phyloP scores from a whole-genome alignment of 352 stramenopile species.

The Phytopythium boreale region DNA sequence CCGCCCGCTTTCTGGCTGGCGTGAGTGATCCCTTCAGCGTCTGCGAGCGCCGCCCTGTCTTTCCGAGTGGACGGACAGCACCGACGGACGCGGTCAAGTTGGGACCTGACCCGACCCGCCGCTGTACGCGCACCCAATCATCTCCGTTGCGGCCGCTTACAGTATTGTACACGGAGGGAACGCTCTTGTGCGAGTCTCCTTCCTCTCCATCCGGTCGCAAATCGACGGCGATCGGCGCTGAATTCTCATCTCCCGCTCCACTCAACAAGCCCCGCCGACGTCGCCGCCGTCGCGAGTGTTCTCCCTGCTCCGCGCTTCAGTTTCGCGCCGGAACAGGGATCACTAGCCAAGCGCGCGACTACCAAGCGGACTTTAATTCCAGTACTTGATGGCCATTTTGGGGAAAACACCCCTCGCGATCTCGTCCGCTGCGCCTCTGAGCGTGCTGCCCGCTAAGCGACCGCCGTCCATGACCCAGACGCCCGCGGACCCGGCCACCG shows the following conservation, averaged over 20 bases:
- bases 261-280: neutral
- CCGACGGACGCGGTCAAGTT: no score
- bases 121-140: neutral
- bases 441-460: conserved; percentile 4
- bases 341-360: neutral
- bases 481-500: conserved; percentile 1
- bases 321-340: neutral
- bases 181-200: neutral
- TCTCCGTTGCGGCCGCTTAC: neutral
- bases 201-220: neutral
- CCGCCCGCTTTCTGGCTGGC: neutral
- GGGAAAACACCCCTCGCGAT: conserved; percentile 5
- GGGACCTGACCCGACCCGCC: no score
- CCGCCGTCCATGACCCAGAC: conserved; percentile 8
- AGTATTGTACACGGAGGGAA: no score
- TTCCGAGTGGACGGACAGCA: neutral
- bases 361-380: neutral
- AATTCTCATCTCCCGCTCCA: neutral
- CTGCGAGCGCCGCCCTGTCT: neutral
- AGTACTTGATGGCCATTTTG: conserved; percentile 7
- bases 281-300: neutral
- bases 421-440: conserved; percentile 2
- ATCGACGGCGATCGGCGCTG: neutral
- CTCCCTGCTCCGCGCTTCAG: neutral
- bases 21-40: no score